Evolutionary conservation across 2,329 filamentous ascomycete genomes (phyloP), one percentile per base, ranked within the genome.

Genomic region (Aciculosporium take): DNA sequence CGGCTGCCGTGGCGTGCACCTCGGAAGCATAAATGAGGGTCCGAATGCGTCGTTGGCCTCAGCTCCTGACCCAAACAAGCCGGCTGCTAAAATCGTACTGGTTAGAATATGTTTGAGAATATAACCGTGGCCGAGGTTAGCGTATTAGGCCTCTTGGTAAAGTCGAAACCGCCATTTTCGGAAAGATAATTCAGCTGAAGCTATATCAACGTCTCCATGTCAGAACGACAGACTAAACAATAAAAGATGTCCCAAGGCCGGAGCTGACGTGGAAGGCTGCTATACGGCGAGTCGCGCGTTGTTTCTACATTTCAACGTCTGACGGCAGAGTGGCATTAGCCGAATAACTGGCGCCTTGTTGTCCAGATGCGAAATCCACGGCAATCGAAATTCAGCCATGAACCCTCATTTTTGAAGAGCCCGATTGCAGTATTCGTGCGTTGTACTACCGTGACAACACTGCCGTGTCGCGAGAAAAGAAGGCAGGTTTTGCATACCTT

Each of bases 1-100:
- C 30, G 38, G 29, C 38, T 33, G 7, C 30, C 33, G 38, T 40
- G 38, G 30, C 29, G 38, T 41, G 32, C 39, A 30, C 23, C 39
- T 23, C 31, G 24, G 31, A 40, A 28, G 39, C 31, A 15, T 13
- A 15, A 24, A 34, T n/a, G 32, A 35, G 24, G 7, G 35, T 30
- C 17, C 18, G 32, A 25, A 17, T 15, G 8, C 13, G 25, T 21
- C 20, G 21, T 33, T 29, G 37, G 20, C 21, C 43, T 32, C 40
- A 34, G 34, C n/a, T n/a, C 15, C n/a, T 18, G 23, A 34, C 12
- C 28, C n/a, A 32, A 32, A 38, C 13, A 29, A 13, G 10, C 30
- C 18, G 8, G 4, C 13, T n/a, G 15, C 12, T 13, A 38, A n/a
- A n/a, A 21, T 23, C 28, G 20, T 23, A 24, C 37, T 29, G n/a